Evolutionary conservation across 2,329 filamentous ascomycete genomes (phyloP).

Genomic region (Xylariaceae sp.): DNA sequence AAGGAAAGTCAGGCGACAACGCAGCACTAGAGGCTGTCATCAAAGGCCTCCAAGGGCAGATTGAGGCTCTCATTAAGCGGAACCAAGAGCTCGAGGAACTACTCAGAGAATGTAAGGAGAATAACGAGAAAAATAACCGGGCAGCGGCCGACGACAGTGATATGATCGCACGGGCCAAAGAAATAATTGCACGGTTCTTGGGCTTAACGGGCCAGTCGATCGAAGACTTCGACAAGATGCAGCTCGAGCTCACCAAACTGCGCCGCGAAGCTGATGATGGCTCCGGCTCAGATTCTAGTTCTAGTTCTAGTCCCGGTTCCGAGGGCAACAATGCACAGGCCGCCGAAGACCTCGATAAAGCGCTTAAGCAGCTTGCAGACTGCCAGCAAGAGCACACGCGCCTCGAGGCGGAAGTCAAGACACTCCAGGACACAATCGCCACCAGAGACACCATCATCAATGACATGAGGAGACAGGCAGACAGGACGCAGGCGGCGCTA

Average conservation of each 20-base stretch:
- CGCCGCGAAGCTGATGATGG: background rate
- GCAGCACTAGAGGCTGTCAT: background rate
- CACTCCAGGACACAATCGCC: background rate
- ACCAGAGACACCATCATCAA: background rate
- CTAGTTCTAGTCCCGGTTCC: no score
- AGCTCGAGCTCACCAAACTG: background rate
- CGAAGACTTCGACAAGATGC: background rate
- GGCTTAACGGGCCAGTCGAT: background rate
- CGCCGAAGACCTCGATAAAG: background rate
- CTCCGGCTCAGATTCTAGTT: no score
- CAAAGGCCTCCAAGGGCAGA: background rate
- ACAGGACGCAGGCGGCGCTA: constrained; percentile 3
- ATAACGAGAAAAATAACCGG: background rate
- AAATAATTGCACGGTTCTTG: background rate
- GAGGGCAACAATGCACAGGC: background rate
- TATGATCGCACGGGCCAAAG: background rate
- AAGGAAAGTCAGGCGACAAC: background rate
- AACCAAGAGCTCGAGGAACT: background rate
- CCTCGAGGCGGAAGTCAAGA: background rate
- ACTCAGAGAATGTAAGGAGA: background rate
- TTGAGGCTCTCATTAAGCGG: background rate
- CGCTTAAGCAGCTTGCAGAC: background rate
- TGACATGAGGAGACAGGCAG: constrained; percentile 4
- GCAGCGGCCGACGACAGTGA: background rate
- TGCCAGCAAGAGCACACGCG: background rate